Evolutionary conservation across 2,329 filamentous ascomycete genomes (phyloP), one percentile per base, ranked within the genome.

Genomic region (Seiridium cupressi): DNA sequence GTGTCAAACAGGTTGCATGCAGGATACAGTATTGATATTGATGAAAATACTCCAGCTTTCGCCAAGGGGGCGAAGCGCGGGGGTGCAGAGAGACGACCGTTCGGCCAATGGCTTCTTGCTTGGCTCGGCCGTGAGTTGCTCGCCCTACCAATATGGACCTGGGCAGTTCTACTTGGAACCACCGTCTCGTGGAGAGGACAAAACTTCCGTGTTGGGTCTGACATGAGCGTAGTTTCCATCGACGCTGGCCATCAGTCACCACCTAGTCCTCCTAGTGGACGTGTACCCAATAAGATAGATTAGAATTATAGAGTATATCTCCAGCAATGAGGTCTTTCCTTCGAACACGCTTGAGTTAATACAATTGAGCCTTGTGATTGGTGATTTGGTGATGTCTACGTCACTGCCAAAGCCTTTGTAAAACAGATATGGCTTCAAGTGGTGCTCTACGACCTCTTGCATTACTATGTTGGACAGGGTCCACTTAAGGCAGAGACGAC

Each of bases 101-200:
- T 95, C 60, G 64, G 73, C 0, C 82, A 90, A 64, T 99, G 93
- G 91, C 70, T 95, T 3, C 72, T 83, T 5, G 90, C 93, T 0
- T 99, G 96, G 95, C 67, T 96, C 0, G 92, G 90, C 0, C 82
- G 95, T 38, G 95, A 99, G 75, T 65, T 85, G 0, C 79, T 97
- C 7, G 93, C 95, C 0, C 79, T 97, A 51, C 93, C 93, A 0
- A 89, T 99, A 61, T 99, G 95, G 95, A 78, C 86, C 0, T 93
- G 89, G 85, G 95, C 95, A 1, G 91, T 97, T 26, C 86, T 92
- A 66, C 89, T 94, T n/a, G 95, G 95, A 0, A 87, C 90, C 1
- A 94, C 88, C 0, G 92, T 99, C 0, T 85, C 85, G 57, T 99
- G 95, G 96, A 81, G 95, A 59, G 94, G 93, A 0, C 89, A 88